Evolutionary conservation across 2,329 filamentous ascomycete species (phyloP).

Genomic region (Alternaria angustiovoidea): DNA sequence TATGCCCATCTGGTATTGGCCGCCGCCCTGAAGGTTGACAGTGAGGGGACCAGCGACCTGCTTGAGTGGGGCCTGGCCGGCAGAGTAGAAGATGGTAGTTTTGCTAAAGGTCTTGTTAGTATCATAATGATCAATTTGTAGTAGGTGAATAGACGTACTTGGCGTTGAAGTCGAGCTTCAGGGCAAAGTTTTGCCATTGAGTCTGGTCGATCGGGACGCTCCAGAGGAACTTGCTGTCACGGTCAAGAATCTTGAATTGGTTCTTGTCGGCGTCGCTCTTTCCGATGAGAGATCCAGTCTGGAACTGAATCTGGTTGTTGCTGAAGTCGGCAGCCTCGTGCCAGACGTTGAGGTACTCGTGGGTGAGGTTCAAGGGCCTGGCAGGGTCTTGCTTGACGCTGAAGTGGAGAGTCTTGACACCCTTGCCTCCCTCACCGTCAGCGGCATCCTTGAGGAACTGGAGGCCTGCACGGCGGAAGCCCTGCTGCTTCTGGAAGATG

Average conservation of each 20-base stretch:
- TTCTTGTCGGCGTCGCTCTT: constrained; percentile 55
- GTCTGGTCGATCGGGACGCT: constrained; percentile 59
- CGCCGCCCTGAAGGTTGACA: constrained; percentile 65
- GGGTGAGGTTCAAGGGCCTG: constrained; percentile 65
- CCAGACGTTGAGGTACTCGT: constrained; percentile 65
- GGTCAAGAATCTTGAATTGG: constrained; percentile 52
- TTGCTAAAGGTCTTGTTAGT: constrained; percentile 52
- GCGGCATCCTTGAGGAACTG: constrained; percentile 61
- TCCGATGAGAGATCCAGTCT: constrained; percentile 62
- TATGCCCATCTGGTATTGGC: constrained; percentile 69
- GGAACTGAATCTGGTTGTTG: constrained; percentile 57
- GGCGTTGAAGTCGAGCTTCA: constrained; percentile 65
- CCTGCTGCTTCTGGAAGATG: constrained; percentile 67
- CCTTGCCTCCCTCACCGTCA: constrained; percentile 61
- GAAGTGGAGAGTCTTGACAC: constrained; percentile 70
- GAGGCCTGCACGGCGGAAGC: constrained; percentile 69
- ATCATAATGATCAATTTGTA: background rate
- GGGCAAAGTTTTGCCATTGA: constrained; percentile 69
- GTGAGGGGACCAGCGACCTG: constrained; percentile 56
- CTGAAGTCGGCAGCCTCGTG: constrained; percentile 53
- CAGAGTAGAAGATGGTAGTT: constrained; percentile 66
- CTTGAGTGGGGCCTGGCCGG: constrained; percentile 55
- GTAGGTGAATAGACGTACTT: constrained; percentile 54
- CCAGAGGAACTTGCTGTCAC: constrained; percentile 55
- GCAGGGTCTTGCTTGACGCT: constrained; percentile 63